Percentiles rank a stretch among this genome's conserved stretches.
phyloP scores from a whole-genome alignment of 352 stramenopile genomes.

The Phytophthora pinifolia region DNA sequence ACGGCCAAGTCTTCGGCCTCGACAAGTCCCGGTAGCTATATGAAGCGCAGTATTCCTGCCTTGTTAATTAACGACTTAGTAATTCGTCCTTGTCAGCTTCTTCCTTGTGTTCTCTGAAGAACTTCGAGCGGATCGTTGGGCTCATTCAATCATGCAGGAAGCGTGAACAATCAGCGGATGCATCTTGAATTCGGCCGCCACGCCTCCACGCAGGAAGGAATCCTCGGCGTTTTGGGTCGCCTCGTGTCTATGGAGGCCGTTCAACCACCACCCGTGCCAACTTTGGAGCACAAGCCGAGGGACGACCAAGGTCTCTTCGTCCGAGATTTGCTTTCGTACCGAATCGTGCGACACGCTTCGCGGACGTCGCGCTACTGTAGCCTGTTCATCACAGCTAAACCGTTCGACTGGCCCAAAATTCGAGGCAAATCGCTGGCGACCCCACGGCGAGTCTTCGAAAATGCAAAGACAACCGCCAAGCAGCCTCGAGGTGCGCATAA shows the following conservation, averaged over 20 bases:
- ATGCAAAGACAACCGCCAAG: slow-evolving; percentile 14
- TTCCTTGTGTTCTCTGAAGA: too few species aligned
- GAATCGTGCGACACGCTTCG: slow-evolving; percentile 13
- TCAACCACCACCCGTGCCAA: too few species aligned
- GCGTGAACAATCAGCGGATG: too few species aligned
- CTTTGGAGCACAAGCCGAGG: not conserved
- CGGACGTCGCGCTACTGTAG: not conserved
- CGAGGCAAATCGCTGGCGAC: slow-evolving; percentile 26
- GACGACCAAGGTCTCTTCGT: slow-evolving; percentile 1
- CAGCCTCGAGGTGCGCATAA: slow-evolving; percentile 6
- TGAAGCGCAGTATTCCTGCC: too few species aligned
- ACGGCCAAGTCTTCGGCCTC: too few species aligned
- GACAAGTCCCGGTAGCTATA: too few species aligned
- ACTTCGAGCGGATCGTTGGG: too few species aligned
- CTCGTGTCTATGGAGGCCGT: slow-evolving; percentile 5
- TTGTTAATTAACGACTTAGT: too few species aligned
- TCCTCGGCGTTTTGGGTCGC: not conserved
- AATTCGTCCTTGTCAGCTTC: too few species aligned
- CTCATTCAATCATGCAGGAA: too few species aligned
- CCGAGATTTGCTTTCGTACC: slow-evolving; percentile 7
- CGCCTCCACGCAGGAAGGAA: slow-evolving; percentile 3
- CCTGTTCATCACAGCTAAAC: not conserved
- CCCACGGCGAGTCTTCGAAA: slow-evolving; percentile 2
- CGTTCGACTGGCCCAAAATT: slow-evolving; percentile 17
- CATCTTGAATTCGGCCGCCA: not conserved